Evolutionary conservation across 495 filamentous ascomycete genomes (phyloP), one percentile per base, ranked within the genome.

Genomic region (Tetracladium marchalianum): DNA sequence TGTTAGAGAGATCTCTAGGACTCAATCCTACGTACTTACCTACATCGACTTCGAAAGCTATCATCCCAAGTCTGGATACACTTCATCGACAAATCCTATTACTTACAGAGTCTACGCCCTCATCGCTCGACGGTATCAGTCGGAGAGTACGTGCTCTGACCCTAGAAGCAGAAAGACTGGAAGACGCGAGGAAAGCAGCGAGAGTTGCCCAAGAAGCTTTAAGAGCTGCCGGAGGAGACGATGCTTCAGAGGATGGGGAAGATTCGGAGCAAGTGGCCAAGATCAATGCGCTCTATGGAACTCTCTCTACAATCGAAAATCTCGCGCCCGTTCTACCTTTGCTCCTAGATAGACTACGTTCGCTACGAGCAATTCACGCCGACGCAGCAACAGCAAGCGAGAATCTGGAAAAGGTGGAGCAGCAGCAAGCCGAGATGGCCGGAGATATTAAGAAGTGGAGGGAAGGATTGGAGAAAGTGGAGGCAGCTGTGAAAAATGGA

Each of bases 201-300:
- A 87, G 82, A 57, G 66, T 70, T 13, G 76, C 78, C 1, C 75
- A 82, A 41, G 73, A 78, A 42, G 73, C 75, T 1, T 68, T 79
- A 12, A 70, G 70, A 41, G 63, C 72, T 4, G 59, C 69, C 5
- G 62, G 15, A 62, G 70, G 37, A 56, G 62, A 19, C 39, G 58
- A 41, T 53, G 50, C 50, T 15, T 44, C 52, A 10, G 55, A 57
- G 38, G 43, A 55, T 27, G 46, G 51, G 33, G 55, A 67, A 43
- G 64, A 70, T 45, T 72, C 78, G 31, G 87, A 93, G 56, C 78
- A 86, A 52, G 73, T 75, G 13, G 75, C 87, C 35, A 95, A 94
- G 62, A 84, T 97, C 60, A 90, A 94, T 55, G 89, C 90, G 2
- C 76, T 99, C 2, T 97, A 95, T 62, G 82, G 82, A 1, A 86